Evolutionary conservation across 352 stramenopile species (phyloP).

Genomic region (Thalassiosira mediterranea): DNA sequence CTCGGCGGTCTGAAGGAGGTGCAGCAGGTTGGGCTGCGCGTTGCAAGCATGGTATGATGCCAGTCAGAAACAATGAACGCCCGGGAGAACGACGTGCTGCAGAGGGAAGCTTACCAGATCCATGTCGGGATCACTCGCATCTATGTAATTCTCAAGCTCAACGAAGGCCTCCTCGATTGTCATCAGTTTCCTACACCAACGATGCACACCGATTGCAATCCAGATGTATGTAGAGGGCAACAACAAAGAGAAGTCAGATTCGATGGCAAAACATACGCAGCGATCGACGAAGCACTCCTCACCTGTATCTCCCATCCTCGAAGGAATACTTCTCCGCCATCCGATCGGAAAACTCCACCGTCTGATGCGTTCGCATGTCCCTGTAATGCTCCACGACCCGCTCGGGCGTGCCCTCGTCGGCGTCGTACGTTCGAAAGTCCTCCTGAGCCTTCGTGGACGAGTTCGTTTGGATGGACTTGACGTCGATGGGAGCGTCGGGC

Average conservation of each 20-base stretch:
- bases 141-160: slow-evolving; percentile 89
- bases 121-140: slow-evolving; percentile 91
- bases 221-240: background rate
- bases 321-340: slow-evolving; percentile 84
- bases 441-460: slow-evolving; percentile 41
- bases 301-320: slow-evolving; percentile 52
- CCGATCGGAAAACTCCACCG: slow-evolving; percentile 73
- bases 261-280: background rate
- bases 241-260: background rate
- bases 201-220: slow-evolving; percentile 12
- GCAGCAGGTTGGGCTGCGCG: slow-evolving; percentile 88
- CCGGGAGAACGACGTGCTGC: background rate
- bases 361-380: slow-evolving; percentile 74
- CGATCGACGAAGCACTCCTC: background rate
- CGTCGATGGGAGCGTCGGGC: slow-evolving; percentile 22
- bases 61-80: no score
- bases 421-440: slow-evolving; percentile 55
- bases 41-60: no score
- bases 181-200: slow-evolving; percentile 82
- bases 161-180: slow-evolving; percentile 91
- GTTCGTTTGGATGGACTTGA: slow-evolving; percentile 54
- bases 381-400: slow-evolving; percentile 75
- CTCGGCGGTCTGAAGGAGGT: slow-evolving; percentile 94
- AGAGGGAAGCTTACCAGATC: slow-evolving; percentile 61
- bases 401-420: slow-evolving; percentile 25